Conservation (phyloP, 345 rosid species). For the Hibiscus syriacus region DNA sequence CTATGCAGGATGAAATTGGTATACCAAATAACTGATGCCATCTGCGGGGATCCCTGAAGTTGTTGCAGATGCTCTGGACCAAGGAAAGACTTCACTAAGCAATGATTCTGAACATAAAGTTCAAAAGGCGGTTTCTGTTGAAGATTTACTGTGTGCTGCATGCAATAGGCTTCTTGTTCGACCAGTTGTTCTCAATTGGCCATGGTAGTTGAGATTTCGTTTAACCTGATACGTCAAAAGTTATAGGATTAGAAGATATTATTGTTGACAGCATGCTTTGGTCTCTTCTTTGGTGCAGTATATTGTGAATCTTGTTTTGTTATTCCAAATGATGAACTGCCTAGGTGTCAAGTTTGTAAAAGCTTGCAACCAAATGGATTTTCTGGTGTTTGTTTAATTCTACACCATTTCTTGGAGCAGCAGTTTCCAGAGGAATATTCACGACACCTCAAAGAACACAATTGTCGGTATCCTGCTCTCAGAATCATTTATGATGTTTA, state of each 20-base stretch:
- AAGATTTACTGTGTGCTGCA: conserved; percentile 32
- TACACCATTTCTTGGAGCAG: conserved; percentile 34
- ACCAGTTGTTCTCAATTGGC: conserved; percentile 40
- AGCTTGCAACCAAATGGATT: conserved; percentile 32
- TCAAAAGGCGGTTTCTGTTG: conserved; percentile 14
- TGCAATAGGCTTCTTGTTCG: conserved; percentile 31
- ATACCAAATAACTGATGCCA: not conserved
- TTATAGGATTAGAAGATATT: not conserved
- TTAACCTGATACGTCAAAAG: not conserved
- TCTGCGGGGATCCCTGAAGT: conserved; percentile 11
- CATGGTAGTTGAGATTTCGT: conserved; percentile 24
- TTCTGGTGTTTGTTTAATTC: conserved; percentile 27
- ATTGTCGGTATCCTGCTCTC: conserved; percentile 15
- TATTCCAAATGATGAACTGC: conserved; percentile 12
- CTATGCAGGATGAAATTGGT: conserved; percentile 5
- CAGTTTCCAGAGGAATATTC: conserved; percentile 25
- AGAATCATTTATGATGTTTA: conserved; percentile 1
- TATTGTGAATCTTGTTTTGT: conserved; percentile 30
- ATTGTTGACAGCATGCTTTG: not conserved
- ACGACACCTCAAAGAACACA: conserved; percentile 17
- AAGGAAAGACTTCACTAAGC: conserved; percentile 12
- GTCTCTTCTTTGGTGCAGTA: conserved; percentile 24
- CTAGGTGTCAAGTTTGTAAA: conserved; percentile 30
- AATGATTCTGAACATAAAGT: conserved; percentile 10
- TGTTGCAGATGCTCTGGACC: not conserved